phyloP scores from a whole-genome alignment of 2,329 filamentous ascomycete species.

The Leptosphaerulina australis region DNA sequence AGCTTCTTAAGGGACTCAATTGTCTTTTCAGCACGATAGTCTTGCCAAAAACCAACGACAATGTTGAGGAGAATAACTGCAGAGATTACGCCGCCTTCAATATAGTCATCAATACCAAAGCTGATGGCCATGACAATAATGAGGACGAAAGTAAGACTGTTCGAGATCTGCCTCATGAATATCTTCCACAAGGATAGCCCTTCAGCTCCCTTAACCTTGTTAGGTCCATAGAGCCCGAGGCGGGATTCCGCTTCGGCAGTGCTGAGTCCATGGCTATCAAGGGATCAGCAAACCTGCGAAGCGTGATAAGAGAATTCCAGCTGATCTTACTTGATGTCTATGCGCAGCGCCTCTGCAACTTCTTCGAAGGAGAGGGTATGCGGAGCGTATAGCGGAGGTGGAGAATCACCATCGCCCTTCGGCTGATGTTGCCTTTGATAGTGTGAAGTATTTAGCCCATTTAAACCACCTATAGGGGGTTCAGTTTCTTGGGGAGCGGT shows the following conservation, averaged over 20 bases:
- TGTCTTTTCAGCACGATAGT: slow-evolving; percentile 55
- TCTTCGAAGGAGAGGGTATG: slow-evolving; percentile 47
- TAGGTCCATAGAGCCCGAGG: slow-evolving; percentile 69
- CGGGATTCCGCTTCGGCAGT: slow-evolving; percentile 67
- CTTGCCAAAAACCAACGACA: slow-evolving; percentile 63
- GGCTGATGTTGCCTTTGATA: slow-evolving; percentile 33
- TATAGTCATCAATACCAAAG: slow-evolving; percentile 68
- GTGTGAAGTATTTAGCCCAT: slow-evolving; percentile 39
- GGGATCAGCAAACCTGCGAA: slow-evolving; percentile 27
- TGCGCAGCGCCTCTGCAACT: slow-evolving; percentile 45
- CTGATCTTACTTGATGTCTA: slow-evolving; percentile 43
- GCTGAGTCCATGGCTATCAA: slow-evolving; percentile 64
- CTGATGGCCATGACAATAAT: slow-evolving; percentile 73
- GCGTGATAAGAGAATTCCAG: neutral
- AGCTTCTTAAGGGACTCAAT: slow-evolving; percentile 51
- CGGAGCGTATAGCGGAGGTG: slow-evolving; percentile 37
- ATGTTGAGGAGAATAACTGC: slow-evolving; percentile 72
- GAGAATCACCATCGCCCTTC: slow-evolving; percentile 26
- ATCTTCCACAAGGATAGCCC: slow-evolving; percentile 76
- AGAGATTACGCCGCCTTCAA: slow-evolving; percentile 67
- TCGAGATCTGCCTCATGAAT: slow-evolving; percentile 76
- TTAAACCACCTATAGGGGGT: slow-evolving; percentile 51
- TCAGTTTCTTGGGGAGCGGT: slow-evolving; percentile 48
- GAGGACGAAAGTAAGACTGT: slow-evolving; percentile 75
- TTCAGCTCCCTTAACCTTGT: slow-evolving; percentile 73